phyloP scores from a whole-genome alignment of 371 early-diverging fungal species.

The Haplosporangium sp. region DNA sequence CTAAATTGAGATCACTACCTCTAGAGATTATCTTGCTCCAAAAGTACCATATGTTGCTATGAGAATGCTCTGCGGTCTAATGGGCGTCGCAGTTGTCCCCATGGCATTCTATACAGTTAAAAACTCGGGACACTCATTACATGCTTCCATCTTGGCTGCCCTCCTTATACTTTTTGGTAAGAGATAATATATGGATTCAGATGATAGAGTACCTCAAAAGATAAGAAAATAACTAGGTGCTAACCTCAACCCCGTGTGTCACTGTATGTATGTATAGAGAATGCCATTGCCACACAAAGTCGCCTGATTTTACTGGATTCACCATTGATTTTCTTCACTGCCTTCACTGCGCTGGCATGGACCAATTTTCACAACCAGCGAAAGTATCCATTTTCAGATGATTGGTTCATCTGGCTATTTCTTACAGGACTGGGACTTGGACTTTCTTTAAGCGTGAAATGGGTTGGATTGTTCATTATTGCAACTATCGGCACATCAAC shows the following conservation, averaged over 20 bases:
- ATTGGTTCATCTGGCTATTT: slow-evolving; percentile 82
- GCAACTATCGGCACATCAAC: slow-evolving; percentile 89
- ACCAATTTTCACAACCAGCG: slow-evolving; percentile 68
- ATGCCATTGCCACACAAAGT: slow-evolving; percentile 88
- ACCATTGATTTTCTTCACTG: slow-evolving; percentile 86
- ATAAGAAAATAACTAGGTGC: too few species aligned
- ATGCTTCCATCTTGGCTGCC: slow-evolving; percentile 78
- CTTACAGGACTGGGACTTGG: slow-evolving; percentile 82
- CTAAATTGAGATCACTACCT: not conserved
- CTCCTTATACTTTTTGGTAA: slow-evolving; percentile 77
- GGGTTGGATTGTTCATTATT: slow-evolving; percentile 94
- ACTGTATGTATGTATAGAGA: slow-evolving; percentile 70
- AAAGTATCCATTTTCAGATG: slow-evolving; percentile 67
- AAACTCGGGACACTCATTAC: slow-evolving; percentile 76
- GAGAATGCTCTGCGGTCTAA: slow-evolving; percentile 79
- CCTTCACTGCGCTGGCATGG: slow-evolving; percentile 81
- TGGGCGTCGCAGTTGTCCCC: slow-evolving; percentile 83
- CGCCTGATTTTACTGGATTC: slow-evolving; percentile 93
- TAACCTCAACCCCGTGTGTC: too few species aligned
- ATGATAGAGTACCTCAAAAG: too few species aligned
- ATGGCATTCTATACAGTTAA: slow-evolving; percentile 85
- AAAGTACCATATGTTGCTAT: slow-evolving; percentile 88
- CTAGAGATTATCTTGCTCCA: slow-evolving; percentile 67
- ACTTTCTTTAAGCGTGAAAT: slow-evolving; percentile 78
- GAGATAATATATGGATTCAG: not conserved